These are phyloP conservation scores for Hondaea fermentalgiana DNA, from an alignment of 108 stramenopile species.

Conservation along the genomic window DNA sequence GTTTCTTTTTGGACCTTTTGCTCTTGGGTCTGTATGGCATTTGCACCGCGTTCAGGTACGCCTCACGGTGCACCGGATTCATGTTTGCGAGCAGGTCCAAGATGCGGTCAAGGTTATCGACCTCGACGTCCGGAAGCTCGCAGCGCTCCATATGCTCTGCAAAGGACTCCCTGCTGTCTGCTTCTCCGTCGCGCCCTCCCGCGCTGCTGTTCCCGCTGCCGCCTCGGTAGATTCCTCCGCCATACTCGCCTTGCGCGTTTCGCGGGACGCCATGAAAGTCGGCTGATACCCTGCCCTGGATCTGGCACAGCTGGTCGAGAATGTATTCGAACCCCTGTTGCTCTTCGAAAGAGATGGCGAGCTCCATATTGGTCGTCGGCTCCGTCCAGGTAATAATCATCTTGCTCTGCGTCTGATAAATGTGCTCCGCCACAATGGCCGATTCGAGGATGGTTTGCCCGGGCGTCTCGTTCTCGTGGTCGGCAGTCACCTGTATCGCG, in stretches of 20 bases:
- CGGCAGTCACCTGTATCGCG: not conserved
- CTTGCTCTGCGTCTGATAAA: not conserved
- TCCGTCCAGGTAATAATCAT: slow-evolving; percentile 17
- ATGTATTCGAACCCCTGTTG: not conserved
- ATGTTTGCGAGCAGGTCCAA: not conserved
- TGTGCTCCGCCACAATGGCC: not conserved
- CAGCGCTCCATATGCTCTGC: not conserved
- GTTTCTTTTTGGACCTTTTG: not conserved
- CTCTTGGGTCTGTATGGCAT: not conserved
- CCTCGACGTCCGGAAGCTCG: not conserved
- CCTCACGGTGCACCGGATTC: not conserved
- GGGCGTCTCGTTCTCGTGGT: not conserved
- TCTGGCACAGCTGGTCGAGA: not conserved
- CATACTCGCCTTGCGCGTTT: not conserved
- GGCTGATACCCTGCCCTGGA: not conserved
- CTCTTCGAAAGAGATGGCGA: slow-evolving; percentile 13
- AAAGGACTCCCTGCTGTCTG: not conserved
- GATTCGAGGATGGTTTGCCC: not conserved
- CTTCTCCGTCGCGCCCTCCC: not conserved
- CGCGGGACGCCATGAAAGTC: not conserved
- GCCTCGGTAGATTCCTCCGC: not conserved
- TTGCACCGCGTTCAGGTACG: not conserved
- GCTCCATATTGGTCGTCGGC: not conserved
- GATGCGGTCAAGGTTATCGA: not conserved
- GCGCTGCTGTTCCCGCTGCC: too few relatives aligned